Conservation (phyloP, 257 asterid genomes). For the Solanum bukasovii region DNA sequence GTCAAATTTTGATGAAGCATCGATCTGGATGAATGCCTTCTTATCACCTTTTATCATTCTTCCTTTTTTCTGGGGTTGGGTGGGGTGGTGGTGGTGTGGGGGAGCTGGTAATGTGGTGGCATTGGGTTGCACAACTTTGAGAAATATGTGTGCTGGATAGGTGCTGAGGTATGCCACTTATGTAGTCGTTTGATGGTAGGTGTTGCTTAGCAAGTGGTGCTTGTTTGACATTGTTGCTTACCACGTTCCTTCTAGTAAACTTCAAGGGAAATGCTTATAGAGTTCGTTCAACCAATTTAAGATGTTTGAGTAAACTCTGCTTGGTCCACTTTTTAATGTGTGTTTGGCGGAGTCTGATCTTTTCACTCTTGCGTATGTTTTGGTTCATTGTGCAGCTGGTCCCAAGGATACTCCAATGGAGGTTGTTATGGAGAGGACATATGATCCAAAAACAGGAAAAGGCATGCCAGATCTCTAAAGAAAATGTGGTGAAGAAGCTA, state of each 20-base stretch:
- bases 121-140: neutral
- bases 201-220: neutral
- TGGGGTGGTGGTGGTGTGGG: neutral
- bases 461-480: conserved; percentile 85
- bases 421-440: conserved; percentile 62
- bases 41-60: neutral
- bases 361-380: neutral
- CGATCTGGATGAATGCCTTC: neutral
- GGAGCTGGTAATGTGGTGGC: neutral
- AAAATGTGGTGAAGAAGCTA: neutral
- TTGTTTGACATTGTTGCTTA: neutral
- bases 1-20: neutral
- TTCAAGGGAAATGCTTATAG: neutral
- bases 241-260: neutral
- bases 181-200: neutral
- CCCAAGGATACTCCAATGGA: conserved; percentile 88
- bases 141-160: neutral
- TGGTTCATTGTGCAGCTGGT: conserved; percentile 50
- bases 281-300: neutral
- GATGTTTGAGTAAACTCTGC: neutral
- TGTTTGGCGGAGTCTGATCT: neutral
- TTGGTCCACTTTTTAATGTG: neutral
- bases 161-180: neutral
- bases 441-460: conserved; percentile 67
- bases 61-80: neutral